These are phyloP conservation scores for Teratosphaeria epicoccoides DNA, from an alignment of 2,329 filamentous ascomycete genomes.

Conservation along the genomic window DNA sequence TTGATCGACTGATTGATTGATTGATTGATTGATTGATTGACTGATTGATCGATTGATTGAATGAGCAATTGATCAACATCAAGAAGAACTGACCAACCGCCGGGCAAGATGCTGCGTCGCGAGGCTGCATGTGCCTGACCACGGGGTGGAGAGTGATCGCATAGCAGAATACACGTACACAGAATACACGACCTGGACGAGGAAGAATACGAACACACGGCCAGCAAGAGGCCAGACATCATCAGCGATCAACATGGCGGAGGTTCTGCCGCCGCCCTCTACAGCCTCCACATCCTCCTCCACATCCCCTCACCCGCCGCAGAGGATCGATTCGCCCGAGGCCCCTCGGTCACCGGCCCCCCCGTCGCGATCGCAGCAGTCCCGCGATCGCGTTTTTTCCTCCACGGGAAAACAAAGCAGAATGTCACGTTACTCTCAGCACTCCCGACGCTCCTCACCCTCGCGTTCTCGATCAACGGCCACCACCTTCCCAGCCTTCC, in stretches of 20 bases:
- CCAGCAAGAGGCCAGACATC: no score
- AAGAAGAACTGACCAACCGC: no score
- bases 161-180: no score
- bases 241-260: conserved; percentile 8
- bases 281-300: conserved; percentile 4
- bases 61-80: no score
- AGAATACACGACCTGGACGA: no score
- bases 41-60: no score
- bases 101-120: not conserved
- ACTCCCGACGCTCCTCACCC: conserved; percentile 47
- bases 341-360: not conserved
- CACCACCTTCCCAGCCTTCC: conserved; percentile 70
- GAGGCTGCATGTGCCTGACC: no score
- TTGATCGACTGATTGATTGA: no score
- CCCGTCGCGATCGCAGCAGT: conserved; percentile 1
- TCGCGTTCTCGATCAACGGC: conserved; percentile 63
- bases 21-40: no score
- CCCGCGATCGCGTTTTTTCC: conserved; percentile 42
- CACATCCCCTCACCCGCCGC: conserved; percentile 2
- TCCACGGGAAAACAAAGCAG: conserved; percentile 72
- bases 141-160: not conserved
- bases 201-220: no score
- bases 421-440: conserved; percentile 65
- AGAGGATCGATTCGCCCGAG: not conserved
- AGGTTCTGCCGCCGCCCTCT: conserved; percentile 8